These are phyloP conservation scores for Candolleomyces efflorescens DNA, from an alignment of 768 basidiomycete genomes.

Conservation along the genomic window DNA sequence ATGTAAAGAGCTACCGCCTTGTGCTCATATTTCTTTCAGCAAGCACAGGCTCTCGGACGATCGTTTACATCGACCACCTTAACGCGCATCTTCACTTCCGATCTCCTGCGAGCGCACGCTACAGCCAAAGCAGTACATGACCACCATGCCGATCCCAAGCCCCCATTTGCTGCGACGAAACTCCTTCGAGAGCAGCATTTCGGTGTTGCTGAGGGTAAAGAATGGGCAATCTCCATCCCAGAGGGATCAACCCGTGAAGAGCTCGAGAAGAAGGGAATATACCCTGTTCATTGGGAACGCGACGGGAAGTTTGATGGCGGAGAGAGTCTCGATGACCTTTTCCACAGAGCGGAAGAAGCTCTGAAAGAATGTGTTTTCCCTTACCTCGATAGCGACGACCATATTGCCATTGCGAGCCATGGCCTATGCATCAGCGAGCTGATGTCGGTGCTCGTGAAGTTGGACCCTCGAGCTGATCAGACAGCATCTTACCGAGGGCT, in stretches of 20 bases:
- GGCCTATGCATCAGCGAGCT: conserved; percentile 67
- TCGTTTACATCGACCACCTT: conserved; percentile 46
- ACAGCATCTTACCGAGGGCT: conserved; percentile 43
- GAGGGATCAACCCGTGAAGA: conserved; percentile 33
- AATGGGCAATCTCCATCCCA: conserved; percentile 37
- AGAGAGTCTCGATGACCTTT: conserved; percentile 64
- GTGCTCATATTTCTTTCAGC: conserved; percentile 27
- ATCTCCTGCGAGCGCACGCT: conserved; percentile 58
- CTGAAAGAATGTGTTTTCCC: conserved; percentile 54
- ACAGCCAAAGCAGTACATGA: conserved; percentile 56
- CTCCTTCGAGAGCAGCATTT: conserved; percentile 69
- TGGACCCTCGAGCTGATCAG: conserved; percentile 42
- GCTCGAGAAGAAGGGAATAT: conserved; percentile 46
- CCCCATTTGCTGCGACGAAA: conserved; percentile 47
- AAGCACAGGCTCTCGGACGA: conserved; percentile 59
- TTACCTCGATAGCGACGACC: conserved; percentile 40
- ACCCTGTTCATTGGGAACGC: conserved; percentile 45
- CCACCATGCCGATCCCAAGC: conserved; percentile 48
- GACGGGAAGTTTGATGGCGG: conserved; percentile 59
- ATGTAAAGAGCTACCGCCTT: not conserved
- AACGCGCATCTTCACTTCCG: conserved; percentile 60
- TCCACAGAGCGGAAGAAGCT: conserved; percentile 45
- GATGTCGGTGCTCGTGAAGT: conserved; percentile 46
- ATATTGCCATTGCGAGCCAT: conserved; percentile 71
- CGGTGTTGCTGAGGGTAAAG: conserved; percentile 65